Base-by-base conservation (phyloP, 225 moss, liverwort and hornwort species). In the Takakia lepidozioides region DNA sequence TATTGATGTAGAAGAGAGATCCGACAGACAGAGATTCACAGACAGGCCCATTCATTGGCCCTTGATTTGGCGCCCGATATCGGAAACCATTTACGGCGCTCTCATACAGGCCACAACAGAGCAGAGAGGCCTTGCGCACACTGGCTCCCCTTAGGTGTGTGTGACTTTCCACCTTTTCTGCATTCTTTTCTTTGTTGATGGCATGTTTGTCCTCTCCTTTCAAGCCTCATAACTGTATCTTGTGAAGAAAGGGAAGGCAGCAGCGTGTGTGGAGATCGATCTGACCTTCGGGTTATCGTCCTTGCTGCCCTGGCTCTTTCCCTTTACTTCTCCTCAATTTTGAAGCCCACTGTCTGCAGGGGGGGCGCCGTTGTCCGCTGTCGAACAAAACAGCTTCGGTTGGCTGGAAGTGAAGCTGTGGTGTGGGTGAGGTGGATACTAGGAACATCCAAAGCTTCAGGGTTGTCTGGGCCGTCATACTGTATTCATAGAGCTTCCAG, bases 41-140 rank as follows among this genome's bases (percentile, higher is more conserved):
- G 13, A 25, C 47, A 45, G 38, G 52, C 36, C 52, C 37, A 38
- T 34, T 52, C 20, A 38, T 52, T 38, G 38, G 52, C 38, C 52
- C 34, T 38, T 37, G 37, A 15, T 13, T 52, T 52, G 36, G 20
- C n/a, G 37, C 37, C 52, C 16, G 11, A 38, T 23, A n/a, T 51
- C n/a, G n/a, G n/a, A n/a, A n/a, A n/a, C n/a, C n/a, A n/a, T n/a
- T 46, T 46, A 46, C 9, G 24, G n/a, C n/a, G n/a, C n/a, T 25
- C 9, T 25, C 24, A 25, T 46, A 21, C 25, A 46, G 51, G 34
- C 35, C 34, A 34, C n/a, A 52, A 32, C 52, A 37, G 36, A 36
- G 34, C 3, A 8, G 23, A 46, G 22, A 22, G 9, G 7, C 1
- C 11, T 4, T 25, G 10, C 38, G 37, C 25, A 52, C 52, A 38